These are phyloP conservation scores for Saraca asoca DNA, from an alignment of 331 rosid species.

Conservation along the genomic window DNA sequence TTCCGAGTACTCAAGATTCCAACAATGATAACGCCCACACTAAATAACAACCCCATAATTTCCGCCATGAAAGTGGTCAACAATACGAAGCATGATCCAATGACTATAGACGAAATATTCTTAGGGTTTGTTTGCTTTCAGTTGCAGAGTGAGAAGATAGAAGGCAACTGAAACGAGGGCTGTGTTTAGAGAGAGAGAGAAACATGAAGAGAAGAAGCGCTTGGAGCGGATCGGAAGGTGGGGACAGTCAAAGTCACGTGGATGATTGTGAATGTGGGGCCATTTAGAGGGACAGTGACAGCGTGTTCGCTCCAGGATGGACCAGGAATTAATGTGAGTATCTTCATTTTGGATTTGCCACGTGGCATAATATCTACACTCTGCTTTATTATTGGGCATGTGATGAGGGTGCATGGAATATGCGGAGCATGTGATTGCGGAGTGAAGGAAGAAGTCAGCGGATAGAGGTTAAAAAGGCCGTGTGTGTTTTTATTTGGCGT, in stretches of 20 bases:
- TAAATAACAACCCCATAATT: conserved; percentile 34
- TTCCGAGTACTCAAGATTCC: conserved; percentile 18
- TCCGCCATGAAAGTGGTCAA: conserved; percentile 20
- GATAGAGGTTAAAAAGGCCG: not conserved
- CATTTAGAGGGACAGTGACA: not conserved
- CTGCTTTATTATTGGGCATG: not conserved
- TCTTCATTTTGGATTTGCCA: rapidly evolving
- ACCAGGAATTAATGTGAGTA: rapidly evolving
- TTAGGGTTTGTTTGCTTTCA: conserved; percentile 42
- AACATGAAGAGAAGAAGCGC: conserved; percentile 40
- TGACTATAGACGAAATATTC: conserved; percentile 3
- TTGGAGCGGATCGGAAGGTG: conserved; percentile 58
- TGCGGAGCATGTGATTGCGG: not conserved
- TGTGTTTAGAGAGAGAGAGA: conserved; percentile 27
- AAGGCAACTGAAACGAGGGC: conserved; percentile 19
- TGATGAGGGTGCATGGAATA: not conserved
- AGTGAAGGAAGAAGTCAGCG: conserved; percentile 33
- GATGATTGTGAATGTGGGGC: conserved; percentile 38
- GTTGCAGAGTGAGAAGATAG: conserved; percentile 24
- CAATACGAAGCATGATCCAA: conserved; percentile 33
- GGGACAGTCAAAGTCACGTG: conserved; percentile 50
- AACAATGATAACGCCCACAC: conserved; percentile 39
- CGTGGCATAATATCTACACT: not conserved
- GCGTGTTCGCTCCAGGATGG: not conserved
- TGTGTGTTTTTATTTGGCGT: conserved; percentile 25